Conservation (phyloP, 495 filamentous ascomycete genomes). For the Aspergillus avenaceus region DNA sequence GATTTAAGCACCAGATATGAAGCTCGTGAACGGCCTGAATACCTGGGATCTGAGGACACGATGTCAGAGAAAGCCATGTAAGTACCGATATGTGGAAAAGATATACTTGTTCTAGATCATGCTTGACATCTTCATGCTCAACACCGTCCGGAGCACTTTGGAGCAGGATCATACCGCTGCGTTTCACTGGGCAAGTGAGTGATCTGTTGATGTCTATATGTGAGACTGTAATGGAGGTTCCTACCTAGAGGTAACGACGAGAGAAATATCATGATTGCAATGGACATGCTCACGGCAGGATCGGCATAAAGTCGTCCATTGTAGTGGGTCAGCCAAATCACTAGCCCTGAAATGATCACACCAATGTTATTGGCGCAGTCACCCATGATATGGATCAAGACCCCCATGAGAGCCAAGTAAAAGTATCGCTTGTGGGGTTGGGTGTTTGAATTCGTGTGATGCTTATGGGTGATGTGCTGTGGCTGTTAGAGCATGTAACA, state of each 20-base stretch:
- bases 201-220: constrained; percentile 13
- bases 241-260: constrained; percentile 36
- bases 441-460: constrained; percentile 29
- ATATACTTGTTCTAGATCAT: constrained; percentile 48
- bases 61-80: neutral
- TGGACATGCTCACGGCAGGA: constrained; percentile 41
- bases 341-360: constrained; percentile 37
- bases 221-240: neutral
- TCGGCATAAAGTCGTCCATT: constrained; percentile 41
- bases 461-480: constrained; percentile 55
- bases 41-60: constrained; percentile 25
- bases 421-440: constrained; percentile 1
- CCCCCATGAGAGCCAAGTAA: constrained; percentile 43
- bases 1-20: constrained; percentile 45
- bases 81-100: neutral
- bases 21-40: constrained; percentile 40
- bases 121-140: constrained; percentile 67
- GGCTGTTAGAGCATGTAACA: neutral
- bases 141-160: constrained; percentile 77
- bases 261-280: constrained; percentile 40
- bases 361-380: constrained; percentile 45
- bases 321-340: constrained; percentile 39
- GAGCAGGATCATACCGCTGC: constrained; percentile 56
- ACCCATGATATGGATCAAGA: constrained; percentile 44
- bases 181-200: constrained; percentile 19